Percentiles rank a stretch among this genome's conserved stretches.
Conservation (phyloP, 2,329 filamentous ascomycete species). For the Claviceps citrina region DNA sequence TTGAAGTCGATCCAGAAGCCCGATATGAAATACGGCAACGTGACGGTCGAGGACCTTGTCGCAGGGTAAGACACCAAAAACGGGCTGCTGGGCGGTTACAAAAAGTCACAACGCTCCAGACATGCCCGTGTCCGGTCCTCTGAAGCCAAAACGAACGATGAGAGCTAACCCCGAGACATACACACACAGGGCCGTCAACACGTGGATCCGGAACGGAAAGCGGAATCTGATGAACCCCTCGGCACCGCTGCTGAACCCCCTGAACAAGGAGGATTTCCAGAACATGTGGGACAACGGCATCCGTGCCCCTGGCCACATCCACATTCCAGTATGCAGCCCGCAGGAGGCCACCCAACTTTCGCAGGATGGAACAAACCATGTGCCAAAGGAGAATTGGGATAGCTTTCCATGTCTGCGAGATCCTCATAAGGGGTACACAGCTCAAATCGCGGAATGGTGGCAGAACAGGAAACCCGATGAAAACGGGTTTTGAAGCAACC, state of each 20-base stretch:
- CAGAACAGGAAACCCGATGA: no score
- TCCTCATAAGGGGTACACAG: neutral
- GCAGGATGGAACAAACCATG: neutral
- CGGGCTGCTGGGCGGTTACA: no score
- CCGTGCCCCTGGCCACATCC: neutral
- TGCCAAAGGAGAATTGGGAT: neutral
- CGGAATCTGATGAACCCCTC: neutral
- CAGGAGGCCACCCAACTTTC: neutral
- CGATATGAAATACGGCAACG: neutral
- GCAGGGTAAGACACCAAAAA: neutral
- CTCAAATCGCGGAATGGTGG: no score
- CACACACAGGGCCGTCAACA: neutral
- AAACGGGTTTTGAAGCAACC: no score
- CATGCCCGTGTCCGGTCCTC: no score
- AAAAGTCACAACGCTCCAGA: no score
- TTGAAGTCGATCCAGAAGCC: neutral
- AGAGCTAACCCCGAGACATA: neutral
- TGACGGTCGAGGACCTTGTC: constrained; percentile 1
- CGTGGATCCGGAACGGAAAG: neutral
- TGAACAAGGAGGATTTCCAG: neutral
- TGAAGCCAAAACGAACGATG: neutral
- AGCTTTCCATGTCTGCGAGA: neutral
- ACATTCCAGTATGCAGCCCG: neutral
- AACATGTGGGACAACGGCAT: neutral
- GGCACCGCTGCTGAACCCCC: neutral